Base-by-base conservation (phyloP, 257 asterid genomes). In the Thymus quinquecostatus region DNA sequence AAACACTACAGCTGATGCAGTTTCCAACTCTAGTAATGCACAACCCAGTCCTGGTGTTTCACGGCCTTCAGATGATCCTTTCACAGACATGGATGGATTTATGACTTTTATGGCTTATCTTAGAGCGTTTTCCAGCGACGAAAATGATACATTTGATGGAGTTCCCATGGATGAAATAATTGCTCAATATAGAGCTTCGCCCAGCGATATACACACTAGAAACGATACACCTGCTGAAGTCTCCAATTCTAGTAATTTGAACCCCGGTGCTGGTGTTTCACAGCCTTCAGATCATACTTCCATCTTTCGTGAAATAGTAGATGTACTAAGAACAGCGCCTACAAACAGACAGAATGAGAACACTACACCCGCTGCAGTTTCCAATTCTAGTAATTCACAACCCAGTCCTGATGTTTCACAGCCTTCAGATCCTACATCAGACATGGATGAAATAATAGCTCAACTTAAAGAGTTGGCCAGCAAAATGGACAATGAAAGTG, bases 171-270 rank as follows among this genome's bases (percentile, higher is more conserved):
- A 36, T 36, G 40, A 36, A 36, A 36, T 36, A 36, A 36, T 36
- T 36, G 40, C 40, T 36, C 40, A 36, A 36, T 6, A 3, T 36
- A 36, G 40, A 36, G 5, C 40, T 36, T 36, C 5, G 2, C 40
- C 40, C 40, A 36, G 40, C 40, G 5, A 36, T 6, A 53, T 64
- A 76, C 79, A 55, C 68, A 76, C 43, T 62, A 84, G 43, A 60
- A 77, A 57, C 71, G 79, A 72, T 38, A 65, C 78, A 71, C 80
- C 90, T 75, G 59, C 81, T 10, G 69, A 30, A 49, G 77, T 81
- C 77, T 60, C 91, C 27, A 71, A 68, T 36, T 68, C 93, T 64
- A 80, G 86, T 70, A 60, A 75, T 60, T 60, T 61, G 43, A 84
- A 68, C 63, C 79, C 82, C 28, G 71, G 75, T 62, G 62, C 68